A percentile compares a stretch with the other conserved stretches of the same genome.
These are phyloP conservation scores for Hygrophorus russula DNA, from an alignment of 768 basidiomycete species.

Conservation along the genomic window DNA sequence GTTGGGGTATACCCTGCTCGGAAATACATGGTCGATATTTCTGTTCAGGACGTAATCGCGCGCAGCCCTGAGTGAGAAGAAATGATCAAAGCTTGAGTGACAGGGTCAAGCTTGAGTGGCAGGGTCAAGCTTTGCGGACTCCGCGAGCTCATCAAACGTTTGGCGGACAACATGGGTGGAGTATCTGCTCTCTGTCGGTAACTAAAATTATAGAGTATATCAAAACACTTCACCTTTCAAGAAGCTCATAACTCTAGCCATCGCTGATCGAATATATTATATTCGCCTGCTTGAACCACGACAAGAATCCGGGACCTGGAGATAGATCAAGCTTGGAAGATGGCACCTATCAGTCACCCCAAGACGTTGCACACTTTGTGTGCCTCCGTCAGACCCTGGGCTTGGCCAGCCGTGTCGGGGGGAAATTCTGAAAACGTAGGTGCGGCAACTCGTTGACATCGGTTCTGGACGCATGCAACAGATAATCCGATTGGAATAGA, in stretches of 20 bases:
- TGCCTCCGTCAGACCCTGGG: constrained; percentile 65
- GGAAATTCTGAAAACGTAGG: constrained; percentile 48
- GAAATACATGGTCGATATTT: constrained; percentile 87
- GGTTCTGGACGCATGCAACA: constrained; percentile 49
- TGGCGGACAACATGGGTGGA: constrained; percentile 64
- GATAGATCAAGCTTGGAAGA: not conserved
- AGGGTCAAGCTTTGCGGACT: constrained; percentile 49
- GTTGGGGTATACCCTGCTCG: constrained; percentile 80
- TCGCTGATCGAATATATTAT: constrained; percentile 92
- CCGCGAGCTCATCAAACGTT: constrained; percentile 59
- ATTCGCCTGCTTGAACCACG: constrained; percentile 80
- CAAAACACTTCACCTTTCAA: constrained; percentile 52
- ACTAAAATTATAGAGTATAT: not conserved
- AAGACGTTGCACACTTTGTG: constrained; percentile 60
- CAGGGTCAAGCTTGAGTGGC: too few relatives aligned
- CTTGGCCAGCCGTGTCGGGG: constrained; percentile 57
- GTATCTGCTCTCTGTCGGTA: constrained; percentile 35
- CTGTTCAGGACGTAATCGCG: constrained; percentile 23
- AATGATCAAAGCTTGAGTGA: constrained; percentile 32
- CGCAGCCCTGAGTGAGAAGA: constrained; percentile 19
- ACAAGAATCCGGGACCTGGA: constrained; percentile 56
- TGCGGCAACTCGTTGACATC: constrained; percentile 32
- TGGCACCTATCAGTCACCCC: constrained; percentile 24
- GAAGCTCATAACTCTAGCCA: constrained; percentile 79
- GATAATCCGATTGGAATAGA: constrained; percentile 90